phyloP scores from a whole-genome alignment of 2,329 filamentous ascomycete species.

The Botrytis elliptica region DNA sequence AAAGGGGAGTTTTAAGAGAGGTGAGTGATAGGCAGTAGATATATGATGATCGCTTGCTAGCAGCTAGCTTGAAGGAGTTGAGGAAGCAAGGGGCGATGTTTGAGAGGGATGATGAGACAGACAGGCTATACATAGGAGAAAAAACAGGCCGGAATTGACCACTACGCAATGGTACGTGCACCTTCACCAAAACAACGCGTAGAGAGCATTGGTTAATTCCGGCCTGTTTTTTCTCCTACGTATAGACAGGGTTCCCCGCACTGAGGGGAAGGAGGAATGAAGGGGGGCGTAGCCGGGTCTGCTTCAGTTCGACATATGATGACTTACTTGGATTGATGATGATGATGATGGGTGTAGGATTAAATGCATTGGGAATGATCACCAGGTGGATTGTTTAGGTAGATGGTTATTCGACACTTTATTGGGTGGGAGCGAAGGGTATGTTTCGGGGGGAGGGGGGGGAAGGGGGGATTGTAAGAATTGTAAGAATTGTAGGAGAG shows the following conservation, averaged over 20 bases:
- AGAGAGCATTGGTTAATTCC: too few species aligned
- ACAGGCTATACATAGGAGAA: neutral
- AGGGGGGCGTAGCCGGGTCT: neutral
- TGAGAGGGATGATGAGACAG: neutral
- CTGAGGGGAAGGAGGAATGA: neutral
- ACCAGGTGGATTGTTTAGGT: neutral
- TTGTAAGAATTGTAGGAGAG: too few species aligned
- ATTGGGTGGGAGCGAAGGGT: neutral
- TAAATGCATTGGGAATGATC: neutral
- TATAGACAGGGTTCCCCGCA: neutral
- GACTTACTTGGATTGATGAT: neutral
- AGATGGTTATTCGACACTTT: too few species aligned
- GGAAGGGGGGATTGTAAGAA: too few species aligned
- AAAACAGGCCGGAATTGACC: too few species aligned
- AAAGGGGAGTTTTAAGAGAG: neutral
- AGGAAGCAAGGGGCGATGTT: neutral
- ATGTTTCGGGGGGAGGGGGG: too few species aligned
- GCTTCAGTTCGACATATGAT: neutral
- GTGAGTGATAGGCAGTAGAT: neutral
- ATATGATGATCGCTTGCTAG: neutral
- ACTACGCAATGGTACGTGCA: too few species aligned
- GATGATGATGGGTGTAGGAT: neutral
- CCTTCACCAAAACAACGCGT: too few species aligned
- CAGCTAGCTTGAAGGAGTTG: neutral
- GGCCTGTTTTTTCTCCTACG: too few species aligned